Evolutionary conservation across 306 rosid species (phyloP), one percentile per base, ranked within the genome.

Genomic region (Mucuna pruriens): DNA sequence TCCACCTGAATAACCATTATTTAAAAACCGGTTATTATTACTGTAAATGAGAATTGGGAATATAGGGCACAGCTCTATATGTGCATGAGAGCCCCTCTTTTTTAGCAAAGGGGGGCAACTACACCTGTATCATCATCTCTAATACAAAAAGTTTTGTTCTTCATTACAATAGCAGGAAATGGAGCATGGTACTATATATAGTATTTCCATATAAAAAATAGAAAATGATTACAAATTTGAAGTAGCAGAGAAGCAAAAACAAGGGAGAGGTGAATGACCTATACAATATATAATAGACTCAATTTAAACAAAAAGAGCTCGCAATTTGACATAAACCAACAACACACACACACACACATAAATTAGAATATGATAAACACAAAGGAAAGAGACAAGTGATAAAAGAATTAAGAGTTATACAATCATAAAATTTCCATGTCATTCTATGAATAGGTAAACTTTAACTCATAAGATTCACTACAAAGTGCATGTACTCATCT

Each of bases 1-100:
- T 96, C 99, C 84, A 88, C 99, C 99, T 96, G 86, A 68, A 75
- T 64, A 84, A 80, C 45, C 62, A 76, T 66, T 76, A 74, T 75
- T 84, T 65, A 57, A 75, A 57, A 75, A 54, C 70, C 51, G 11
- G 54, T 71, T 57, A 83, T 71, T 58, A 46, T 55, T 51, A 71
- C 71, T 55, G 83, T 78, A 78, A 76, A 39, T 70, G 62, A 58
- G 70, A 71, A 81, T 34, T 49, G 52, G 67, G 51, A 70, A 46
- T n/a, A 84, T 52, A 77, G 23, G 51, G 60, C 62, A 44, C 13
- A 5, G 26, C 51, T 77, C 66, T 38, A 55, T 55, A 61, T 81
- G 49, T 36, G 62, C 39, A 33, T 23, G 74, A 22, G 44, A 33
- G 5, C 23, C 69, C 33, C n/a, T 29, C n/a, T 29, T 10, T 72